Base-by-base conservation (phyloP, 2,329 filamentous ascomycete genomes). In the Fusarium globosum region DNA sequence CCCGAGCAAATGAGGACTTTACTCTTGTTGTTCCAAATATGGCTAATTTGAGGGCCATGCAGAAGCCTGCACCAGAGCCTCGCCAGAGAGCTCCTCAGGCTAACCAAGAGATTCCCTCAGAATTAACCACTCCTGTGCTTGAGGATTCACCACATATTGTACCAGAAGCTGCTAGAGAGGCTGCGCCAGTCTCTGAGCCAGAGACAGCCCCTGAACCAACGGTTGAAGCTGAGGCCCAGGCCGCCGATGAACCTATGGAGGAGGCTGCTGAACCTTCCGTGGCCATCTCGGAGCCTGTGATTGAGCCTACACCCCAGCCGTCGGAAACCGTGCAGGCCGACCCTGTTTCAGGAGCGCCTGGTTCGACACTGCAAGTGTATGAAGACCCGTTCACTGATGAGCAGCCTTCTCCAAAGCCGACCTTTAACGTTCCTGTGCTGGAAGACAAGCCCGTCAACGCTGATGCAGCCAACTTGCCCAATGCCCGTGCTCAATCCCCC, bases 371-470 rank as follows among this genome's bases (percentile, higher is more conserved):
- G 20, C 85, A 89, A 73, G 89, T 92, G 2, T 92, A 90, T 69
- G 90, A 92, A 75, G 90, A 92, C 71, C 90, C 90, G 3, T 88
- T 90, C 67, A 86, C 85, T 12, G 84, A 83, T 43, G 84, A 87
- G 28, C 83, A 87, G 52, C 76, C 83, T 12, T 84, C 85, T 4
- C 83, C 87, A 2, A 85, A 85, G 60, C 85, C 87, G 4, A 79
- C 81, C 5, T 80, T 86, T n/a, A 84, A 81, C 35, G 80, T 81
- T 0, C 85, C 88, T 11, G 89, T 90, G 9, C 81, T 92, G 8
- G 89, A 90, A 73, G 89, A 91, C 71, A 88, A 85, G 73, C 86
- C 89, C 2, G 81, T 91, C 61, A 92, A 91, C 74, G 88, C 90
- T 73, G 88, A 88, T 61, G 81, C 82, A 6, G 82, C 78, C 51